These are phyloP conservation scores for Venturia oleaginea DNA, from an alignment of 2,329 filamentous ascomycete species.

Conservation along the genomic window DNA sequence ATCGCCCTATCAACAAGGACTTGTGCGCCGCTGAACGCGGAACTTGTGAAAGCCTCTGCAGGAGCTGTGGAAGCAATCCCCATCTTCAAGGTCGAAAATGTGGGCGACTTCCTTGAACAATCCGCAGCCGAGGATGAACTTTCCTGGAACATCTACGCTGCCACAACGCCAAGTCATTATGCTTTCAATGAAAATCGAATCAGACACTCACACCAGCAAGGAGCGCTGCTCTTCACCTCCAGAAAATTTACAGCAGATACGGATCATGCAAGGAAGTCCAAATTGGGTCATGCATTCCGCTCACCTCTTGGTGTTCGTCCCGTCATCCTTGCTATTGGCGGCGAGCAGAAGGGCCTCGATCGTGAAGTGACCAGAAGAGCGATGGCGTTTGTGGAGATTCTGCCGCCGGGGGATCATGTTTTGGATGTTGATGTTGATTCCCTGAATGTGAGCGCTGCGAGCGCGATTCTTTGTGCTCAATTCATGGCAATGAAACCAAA, in stretches of 20 bases:
- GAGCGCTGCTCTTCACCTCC: not conserved
- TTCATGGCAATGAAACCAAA: not conserved
- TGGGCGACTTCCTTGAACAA: conserved; percentile 58
- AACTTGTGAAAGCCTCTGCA: conserved; percentile 77
- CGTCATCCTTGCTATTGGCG: conserved; percentile 39
- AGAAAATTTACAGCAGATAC: not conserved
- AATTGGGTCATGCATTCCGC: not conserved
- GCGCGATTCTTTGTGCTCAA: conserved; percentile 63
- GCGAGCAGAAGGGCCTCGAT: conserved; percentile 64
- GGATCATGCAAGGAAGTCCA: not conserved
- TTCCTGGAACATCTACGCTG: conserved; percentile 71
- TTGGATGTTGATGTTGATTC: conserved; percentile 63
- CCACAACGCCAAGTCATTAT: conserved; percentile 32
- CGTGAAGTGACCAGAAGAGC: conserved; percentile 41
- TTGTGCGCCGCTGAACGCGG: conserved; percentile 64
- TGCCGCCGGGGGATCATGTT: conserved; percentile 34
- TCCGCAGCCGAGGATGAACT: conserved; percentile 46
- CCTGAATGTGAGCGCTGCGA: conserved; percentile 86
- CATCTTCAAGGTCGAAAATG: conserved; percentile 59
- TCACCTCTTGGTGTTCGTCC: not conserved
- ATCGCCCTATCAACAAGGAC: conserved; percentile 54
- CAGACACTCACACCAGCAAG: not conserved
- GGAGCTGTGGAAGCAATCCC: conserved; percentile 77
- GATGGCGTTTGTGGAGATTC: conserved; percentile 56
- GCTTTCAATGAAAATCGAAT: not conserved